Percentiles rank a stretch among this genome's conserved stretches.
phyloP scores from a whole-genome alignment of 345 rosid species.

The Schrenkiella parvula region DNA sequence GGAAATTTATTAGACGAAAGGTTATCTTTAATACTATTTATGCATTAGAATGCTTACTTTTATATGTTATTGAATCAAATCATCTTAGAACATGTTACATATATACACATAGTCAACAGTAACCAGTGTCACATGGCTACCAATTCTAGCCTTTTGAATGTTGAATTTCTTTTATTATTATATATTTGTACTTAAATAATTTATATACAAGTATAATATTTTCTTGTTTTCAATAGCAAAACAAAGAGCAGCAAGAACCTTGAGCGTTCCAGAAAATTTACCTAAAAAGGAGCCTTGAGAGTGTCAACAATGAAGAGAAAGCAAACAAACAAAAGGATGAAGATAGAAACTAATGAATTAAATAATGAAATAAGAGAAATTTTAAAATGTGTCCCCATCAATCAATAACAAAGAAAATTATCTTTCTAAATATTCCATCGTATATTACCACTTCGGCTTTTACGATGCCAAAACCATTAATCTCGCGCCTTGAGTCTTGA shows the following conservation, averaged over 20 bases:
- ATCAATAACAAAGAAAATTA: constrained; percentile 35
- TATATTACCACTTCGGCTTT: constrained; percentile 37
- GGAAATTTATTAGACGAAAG: background rate
- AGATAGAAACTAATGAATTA: constrained; percentile 11
- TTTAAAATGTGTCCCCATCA: constrained; percentile 42
- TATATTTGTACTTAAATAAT: background rate
- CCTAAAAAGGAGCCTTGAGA: constrained; percentile 17
- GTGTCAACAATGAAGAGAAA: constrained; percentile 21
- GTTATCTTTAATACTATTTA: background rate
- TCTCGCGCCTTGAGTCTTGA: constrained; percentile 30
- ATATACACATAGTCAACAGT: constrained; percentile 7
- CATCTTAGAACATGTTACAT: constrained; percentile 24
- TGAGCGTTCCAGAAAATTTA: background rate
- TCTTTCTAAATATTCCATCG: constrained; percentile 49
- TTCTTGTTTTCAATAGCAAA: background rate
- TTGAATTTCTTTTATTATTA: background rate
- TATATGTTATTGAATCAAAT: constrained; percentile 1
- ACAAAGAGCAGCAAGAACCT: constrained; percentile 18
- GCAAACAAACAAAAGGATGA: constrained; percentile 21
- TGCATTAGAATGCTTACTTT: background rate
- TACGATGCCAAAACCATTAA: constrained; percentile 47
- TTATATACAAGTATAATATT: background rate
- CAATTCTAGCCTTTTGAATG: constrained; percentile 4
- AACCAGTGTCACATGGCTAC: constrained; percentile 23
- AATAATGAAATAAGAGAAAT: constrained; percentile 8